phyloP scores from a whole-genome alignment of 768 basidiomycete genomes.

The Xanthoconium purpureum region DNA sequence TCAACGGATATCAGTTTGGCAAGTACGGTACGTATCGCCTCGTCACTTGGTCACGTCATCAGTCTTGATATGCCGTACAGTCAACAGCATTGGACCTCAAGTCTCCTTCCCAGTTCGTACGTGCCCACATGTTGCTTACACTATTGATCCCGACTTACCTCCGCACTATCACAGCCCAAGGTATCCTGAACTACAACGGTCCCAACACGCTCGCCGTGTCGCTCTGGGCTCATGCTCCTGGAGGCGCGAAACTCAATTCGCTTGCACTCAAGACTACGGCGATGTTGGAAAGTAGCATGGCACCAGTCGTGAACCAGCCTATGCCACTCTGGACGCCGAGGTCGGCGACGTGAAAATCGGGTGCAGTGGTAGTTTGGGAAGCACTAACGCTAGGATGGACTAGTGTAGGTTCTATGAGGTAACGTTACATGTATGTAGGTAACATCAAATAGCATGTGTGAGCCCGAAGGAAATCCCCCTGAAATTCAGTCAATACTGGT shows the following conservation, averaged over 20 bases:
- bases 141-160: constrained; percentile 5
- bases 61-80: constrained; percentile 5
- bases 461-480: no score
- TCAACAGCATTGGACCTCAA: constrained; percentile 26
- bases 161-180: constrained; percentile 37
- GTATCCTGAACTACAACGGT: constrained; percentile 48
- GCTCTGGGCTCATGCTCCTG: constrained; percentile 41
- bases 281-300: constrained; percentile 24
- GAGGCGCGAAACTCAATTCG: constrained; percentile 42
- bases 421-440: not conserved
- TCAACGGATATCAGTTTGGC: constrained; percentile 28
- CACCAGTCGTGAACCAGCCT: constrained; percentile 23
- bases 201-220: constrained; percentile 47
- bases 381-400: not conserved
- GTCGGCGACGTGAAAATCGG: constrained; percentile 9
- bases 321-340: constrained; percentile 26
- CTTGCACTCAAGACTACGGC: constrained; percentile 38
- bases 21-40: constrained; percentile 18
- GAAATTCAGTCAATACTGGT: no score
- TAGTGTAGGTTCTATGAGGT: not conserved
- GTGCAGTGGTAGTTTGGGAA: not conserved
- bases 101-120: constrained; percentile 26
- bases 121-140: not conserved
- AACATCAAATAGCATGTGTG: no score
- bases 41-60: no score